Evolutionary conservation across 139 green algal genomes (phyloP), one percentile per base, ranked within the genome.

Genomic region (Haematococcus sp.): DNA sequence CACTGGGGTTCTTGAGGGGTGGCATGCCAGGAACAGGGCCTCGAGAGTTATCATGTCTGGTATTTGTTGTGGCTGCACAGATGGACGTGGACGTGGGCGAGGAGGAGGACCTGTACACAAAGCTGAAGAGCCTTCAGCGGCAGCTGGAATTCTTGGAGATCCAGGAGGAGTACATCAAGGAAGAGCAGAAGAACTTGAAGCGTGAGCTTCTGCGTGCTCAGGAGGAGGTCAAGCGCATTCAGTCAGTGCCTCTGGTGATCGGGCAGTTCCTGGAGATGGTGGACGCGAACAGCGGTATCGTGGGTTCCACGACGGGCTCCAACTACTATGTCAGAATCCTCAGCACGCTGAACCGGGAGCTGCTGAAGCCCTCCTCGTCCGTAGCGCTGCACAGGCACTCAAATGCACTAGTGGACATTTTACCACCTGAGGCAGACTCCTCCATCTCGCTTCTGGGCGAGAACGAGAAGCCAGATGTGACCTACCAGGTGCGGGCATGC

Each of bases 91-190:
- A 80, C 55, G 31, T 27, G 2, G 65, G 23, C 17, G 77, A 76
- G 25, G 77, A 88, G 4, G 83, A 91, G 54, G 92, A 97, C 78
- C 77, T 95, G 30, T 97, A 97, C 78, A 89, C 91, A 1, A 76
- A 81, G 22, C 81, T 99, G 2, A 99, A 99, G 84, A 92, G 78
- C 4, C 77, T 98, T 35, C 92, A 99, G 78, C 77, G 92, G 7
- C 87, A 98, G 83, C 83, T 98, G 3, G 96, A 99, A 83, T 99
- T 99, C 71, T 52, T 97, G 28, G 95, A 98, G 30, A 99, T 99
- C 43, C 96, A 99, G 88, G 96, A 99, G 87, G 95, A 98, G 70
- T 99, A 99, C 81, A 98, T 99, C 81, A 98, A 98, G 72, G 96
- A 99, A 82, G 96, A 99, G 82, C 94, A 98, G 78, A 91, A 94